These are phyloP conservation scores for Phanerodontia chrysosporium DNA, from an alignment of 768 basidiomycete genomes.

Conservation along the genomic window DNA sequence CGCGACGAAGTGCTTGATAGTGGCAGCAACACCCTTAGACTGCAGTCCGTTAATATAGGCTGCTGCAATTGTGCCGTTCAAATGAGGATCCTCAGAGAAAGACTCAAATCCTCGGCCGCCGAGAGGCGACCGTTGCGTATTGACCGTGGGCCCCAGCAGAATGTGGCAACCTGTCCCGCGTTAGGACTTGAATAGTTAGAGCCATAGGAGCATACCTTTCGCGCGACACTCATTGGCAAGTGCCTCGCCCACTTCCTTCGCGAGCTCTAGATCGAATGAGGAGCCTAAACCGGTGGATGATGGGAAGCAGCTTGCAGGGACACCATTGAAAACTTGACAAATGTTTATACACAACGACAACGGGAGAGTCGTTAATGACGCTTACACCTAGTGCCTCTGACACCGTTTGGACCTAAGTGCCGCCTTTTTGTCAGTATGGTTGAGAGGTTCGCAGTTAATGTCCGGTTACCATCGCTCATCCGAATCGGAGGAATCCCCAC, in stretches of 20 bases:
- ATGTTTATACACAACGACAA: too few relatives aligned
- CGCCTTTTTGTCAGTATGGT: not conserved
- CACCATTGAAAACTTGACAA: constrained; percentile 58
- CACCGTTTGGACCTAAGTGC: constrained; percentile 42
- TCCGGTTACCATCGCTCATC: constrained; percentile 48
- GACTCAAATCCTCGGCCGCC: constrained; percentile 59
- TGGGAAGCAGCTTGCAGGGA: constrained; percentile 54
- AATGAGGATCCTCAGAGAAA: constrained; percentile 58
- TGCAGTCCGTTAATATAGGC: constrained; percentile 64
- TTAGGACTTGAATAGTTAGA: constrained; percentile 9
- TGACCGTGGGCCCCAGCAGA: constrained; percentile 60
- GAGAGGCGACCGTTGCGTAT: constrained; percentile 57
- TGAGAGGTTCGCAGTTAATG: too few relatives aligned
- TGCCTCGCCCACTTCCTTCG: constrained; percentile 41
- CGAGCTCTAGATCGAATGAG: constrained; percentile 51
- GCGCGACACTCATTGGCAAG: constrained; percentile 51
- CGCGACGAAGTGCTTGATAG: constrained; percentile 61
- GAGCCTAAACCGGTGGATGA: constrained; percentile 53
- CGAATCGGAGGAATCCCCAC: constrained; percentile 38
- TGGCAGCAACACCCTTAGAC: constrained; percentile 50
- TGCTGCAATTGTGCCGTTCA: constrained; percentile 53
- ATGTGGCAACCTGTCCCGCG: constrained; percentile 34
- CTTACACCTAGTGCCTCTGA: constrained; percentile 43
- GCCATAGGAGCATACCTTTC: constrained; percentile 32
- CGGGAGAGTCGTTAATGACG: not conserved